A percentile compares a stretch with the other conserved stretches of the same genome.
These are phyloP conservation scores for Xylaria scruposa DNA, from an alignment of 495 filamentous ascomycete species.

Conservation along the genomic window DNA sequence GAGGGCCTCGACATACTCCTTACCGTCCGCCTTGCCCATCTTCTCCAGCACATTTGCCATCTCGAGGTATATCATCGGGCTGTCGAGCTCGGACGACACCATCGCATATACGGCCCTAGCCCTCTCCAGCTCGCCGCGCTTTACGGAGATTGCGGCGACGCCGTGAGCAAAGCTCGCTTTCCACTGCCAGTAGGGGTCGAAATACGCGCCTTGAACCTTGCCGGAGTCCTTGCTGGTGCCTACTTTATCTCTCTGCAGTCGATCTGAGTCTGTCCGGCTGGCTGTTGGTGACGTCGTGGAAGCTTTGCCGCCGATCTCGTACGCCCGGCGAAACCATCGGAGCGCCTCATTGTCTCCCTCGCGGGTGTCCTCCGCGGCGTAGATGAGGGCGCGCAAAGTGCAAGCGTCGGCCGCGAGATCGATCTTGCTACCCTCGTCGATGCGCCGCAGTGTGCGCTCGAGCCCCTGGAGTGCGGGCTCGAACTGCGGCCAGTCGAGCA, in stretches of 20 bases:
- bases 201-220: neutral
- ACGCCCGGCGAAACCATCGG: conserved; percentile 26
- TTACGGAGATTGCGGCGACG: conserved; percentile 34
- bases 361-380: neutral
- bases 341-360: conserved; percentile 26
- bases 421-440: neutral
- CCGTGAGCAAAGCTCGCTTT: conserved; percentile 37
- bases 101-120: conserved; percentile 36
- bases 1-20: conserved; percentile 29
- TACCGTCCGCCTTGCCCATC: neutral
- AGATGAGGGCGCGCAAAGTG: conserved; percentile 28
- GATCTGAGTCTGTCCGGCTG: neutral
- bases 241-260: too few relatives aligned
- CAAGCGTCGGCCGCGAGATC: conserved; percentile 34
- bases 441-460: conserved; percentile 8
- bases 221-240: neutral
- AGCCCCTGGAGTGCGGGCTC: conserved; percentile 15
- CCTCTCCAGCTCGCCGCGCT: conserved; percentile 22
- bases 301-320: conserved; percentile 9
- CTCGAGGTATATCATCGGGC: conserved; percentile 28
- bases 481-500: conserved; percentile 29
- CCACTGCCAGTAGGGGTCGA: conserved; percentile 42
- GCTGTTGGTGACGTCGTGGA: neutral
- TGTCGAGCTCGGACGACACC: conserved; percentile 41
- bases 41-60: conserved; percentile 38